Evolutionary conservation across 495 filamentous ascomycete species (phyloP), one percentile per base, ranked within the genome.

Genomic region (Pseudevernia furfuracea): DNA sequence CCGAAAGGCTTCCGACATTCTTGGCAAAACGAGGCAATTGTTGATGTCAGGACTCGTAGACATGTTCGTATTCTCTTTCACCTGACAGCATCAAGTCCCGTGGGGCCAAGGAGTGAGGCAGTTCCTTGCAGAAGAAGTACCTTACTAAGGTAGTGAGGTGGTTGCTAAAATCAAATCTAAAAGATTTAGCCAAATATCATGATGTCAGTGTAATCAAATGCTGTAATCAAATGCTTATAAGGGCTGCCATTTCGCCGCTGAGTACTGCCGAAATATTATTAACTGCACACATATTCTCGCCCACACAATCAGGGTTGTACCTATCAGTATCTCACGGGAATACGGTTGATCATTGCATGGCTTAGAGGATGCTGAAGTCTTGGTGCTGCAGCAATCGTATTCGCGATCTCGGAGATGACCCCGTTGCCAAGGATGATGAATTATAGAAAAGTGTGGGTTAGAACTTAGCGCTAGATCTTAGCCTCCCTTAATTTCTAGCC

Each of bases 151-250:
- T n/a, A n/a, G n/a, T n/a, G n/a, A n/a, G 3, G 21, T n/a, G 7
- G 19, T 19, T 19, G 41, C 19, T 44, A 44, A 21, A 44, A 30
- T 38, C n/a, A n/a, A n/a, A n/a, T n/a, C n/a, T n/a, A n/a, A n/a
- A n/a, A n/a, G n/a, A n/a, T n/a, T n/a, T 30, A 38, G 25, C 0
- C 32, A 1, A 36, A 36, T 36, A 25, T 63, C 52, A 34, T 63
- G 61, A 63, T 63, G 61, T 58, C 52, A 63, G n/a, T 12, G 52
- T 9, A 37, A 58, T 36, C 12, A 15, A 32, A 53, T 55, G 14
- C 14, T 43, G 19, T 21, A 8, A 44, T 32, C 5, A 7, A n/a
- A n/a, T n/a, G n/a, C n/a, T n/a, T n/a, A n/a, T n/a, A n/a, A 2
- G 25, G 10, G 49, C 25, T 32, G 15, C 25, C 46, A 49, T 21